Percentiles rank a stretch among this genome's conserved stretches.
These are phyloP conservation scores for Aureobasidium musti DNA, from an alignment of 2,329 filamentous ascomycete species.

Conservation along the genomic window DNA sequence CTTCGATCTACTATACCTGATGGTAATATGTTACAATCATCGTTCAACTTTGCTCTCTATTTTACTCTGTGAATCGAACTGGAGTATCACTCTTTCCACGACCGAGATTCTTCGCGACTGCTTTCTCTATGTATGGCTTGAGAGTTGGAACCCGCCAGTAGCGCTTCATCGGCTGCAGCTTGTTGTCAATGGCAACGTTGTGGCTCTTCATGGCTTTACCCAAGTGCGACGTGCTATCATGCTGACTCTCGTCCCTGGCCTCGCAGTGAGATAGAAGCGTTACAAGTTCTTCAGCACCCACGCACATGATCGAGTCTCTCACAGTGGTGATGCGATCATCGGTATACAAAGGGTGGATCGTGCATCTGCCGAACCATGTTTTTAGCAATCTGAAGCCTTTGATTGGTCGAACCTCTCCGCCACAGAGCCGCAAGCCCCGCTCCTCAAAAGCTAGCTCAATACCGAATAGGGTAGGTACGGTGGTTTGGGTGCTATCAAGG, in stretches of 20 bases:
- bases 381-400: not conserved
- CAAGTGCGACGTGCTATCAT: not conserved
- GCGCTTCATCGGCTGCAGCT: not conserved
- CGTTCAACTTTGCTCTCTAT: not conserved
- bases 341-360: constrained; percentile 17
- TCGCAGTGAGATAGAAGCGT: not conserved
- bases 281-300: not conserved
- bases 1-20: constrained; percentile 9
- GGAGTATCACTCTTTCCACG: not conserved
- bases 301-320: not conserved
- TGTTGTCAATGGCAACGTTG: not conserved
- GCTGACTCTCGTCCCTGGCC: not conserved
- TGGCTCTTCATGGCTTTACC: not conserved
- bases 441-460: constrained; percentile 14
- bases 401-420: constrained; percentile 5
- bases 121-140: not conserved
- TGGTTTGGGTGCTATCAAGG: constrained; percentile 7
- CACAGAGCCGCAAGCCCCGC: constrained; percentile 19
- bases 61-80: not conserved
- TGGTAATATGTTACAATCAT: constrained; percentile 6
- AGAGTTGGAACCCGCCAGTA: not conserved
- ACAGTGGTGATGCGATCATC: constrained; percentile 10
- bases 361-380: constrained; percentile 6
- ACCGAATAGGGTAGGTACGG: constrained; percentile 18
- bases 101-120: not conserved